Evolutionary conservation across 305 asterid species (phyloP).

Genomic region (Plantago coronopus): DNA sequence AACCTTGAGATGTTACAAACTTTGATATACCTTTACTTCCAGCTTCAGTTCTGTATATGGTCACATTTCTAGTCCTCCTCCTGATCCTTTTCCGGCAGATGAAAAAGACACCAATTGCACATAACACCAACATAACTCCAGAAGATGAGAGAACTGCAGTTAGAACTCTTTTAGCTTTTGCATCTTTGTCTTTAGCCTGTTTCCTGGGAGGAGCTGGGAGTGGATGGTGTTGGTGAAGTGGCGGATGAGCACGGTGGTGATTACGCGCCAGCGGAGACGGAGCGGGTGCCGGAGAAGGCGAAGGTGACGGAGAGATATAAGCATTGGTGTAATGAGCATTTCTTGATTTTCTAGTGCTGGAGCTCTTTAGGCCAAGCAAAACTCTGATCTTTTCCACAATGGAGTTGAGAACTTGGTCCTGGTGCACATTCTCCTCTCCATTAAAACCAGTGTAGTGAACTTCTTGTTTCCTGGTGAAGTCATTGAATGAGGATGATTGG

Average conservation of each 20-base stretch:
- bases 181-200: slow-evolving; percentile 24
- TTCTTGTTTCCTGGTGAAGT: slow-evolving; percentile 12
- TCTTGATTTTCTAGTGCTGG: slow-evolving; percentile 18
- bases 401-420: slow-evolving; percentile 14
- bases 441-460: slow-evolving; percentile 8
- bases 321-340: slow-evolving; percentile 15
- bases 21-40: slow-evolving; percentile 41
- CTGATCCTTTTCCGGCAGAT: slow-evolving; percentile 44
- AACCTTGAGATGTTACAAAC: slow-evolving; percentile 38
- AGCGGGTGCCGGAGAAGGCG: slow-evolving; percentile 42
- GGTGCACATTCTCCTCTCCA: neutral
- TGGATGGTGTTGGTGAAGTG: slow-evolving; percentile 34
- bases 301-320: slow-evolving; percentile 26
- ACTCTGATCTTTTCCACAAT: slow-evolving; percentile 43
- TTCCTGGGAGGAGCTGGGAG: slow-evolving; percentile 34
- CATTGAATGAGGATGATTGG: slow-evolving; percentile 32
- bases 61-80: slow-evolving; percentile 33
- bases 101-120: slow-evolving; percentile 45
- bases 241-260: slow-evolving; percentile 32
- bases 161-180: slow-evolving; percentile 24
- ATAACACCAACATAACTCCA: slow-evolving; percentile 40
- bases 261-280: slow-evolving; percentile 33
- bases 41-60: slow-evolving; percentile 30
- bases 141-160: slow-evolving; percentile 53
- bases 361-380: slow-evolving; percentile 38